Base-by-base conservation (phyloP, 2,329 filamentous ascomycete species). In the Botryosphaeria dothidea region DNA sequence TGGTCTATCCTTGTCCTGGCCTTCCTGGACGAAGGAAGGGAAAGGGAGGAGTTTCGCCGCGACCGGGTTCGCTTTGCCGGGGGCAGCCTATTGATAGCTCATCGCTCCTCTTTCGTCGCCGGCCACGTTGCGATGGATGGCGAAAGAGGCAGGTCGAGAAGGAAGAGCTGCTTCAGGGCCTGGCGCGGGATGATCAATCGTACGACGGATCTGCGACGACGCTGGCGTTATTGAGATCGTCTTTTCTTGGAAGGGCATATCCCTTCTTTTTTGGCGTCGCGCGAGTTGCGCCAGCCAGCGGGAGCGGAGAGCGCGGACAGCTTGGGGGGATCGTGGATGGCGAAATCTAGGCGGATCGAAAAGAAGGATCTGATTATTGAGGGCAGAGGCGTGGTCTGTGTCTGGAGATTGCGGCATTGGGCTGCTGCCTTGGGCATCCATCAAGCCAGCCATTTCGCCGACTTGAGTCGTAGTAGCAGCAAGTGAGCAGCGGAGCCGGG, bases 221-320 rank as follows among this genome's bases (percentile, higher is more conserved):
- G 41, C 54, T 19, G 54, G 54, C 36, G 38, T 43, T 60, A 60
- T 60, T 60, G 41, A 60, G 56, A 60, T 60, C 56, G 56, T 38
- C 56, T 60, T 34, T 13, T 31, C 9, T 4, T 56, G 56, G 25
- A 25, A 25, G 56, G 38, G 41, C 38, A 13, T 11, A 19, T 13
- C 27, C 4, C 11, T 29, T 34, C 29, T 25, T 34, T 36, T 56
- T 29, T 57, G 52, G 52, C 52, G 51, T 17, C 38, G 46, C 46
- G 46, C 46, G 25, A 6, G 49, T 52, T 52, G 49, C 27, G 49
- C 52, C 52, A 57, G 23, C 54, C 21, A 31, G 41, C 25, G 41
- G 27, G 41, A 60, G 56, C 38, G 56, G 56, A 60, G 46, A 51
- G 45, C 19, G 45, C n/a, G 19, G 13, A 11, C 31, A 34, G 54